Conservation (phyloP, 768 basidiomycete species). For the Fomitopsis serialis region DNA sequence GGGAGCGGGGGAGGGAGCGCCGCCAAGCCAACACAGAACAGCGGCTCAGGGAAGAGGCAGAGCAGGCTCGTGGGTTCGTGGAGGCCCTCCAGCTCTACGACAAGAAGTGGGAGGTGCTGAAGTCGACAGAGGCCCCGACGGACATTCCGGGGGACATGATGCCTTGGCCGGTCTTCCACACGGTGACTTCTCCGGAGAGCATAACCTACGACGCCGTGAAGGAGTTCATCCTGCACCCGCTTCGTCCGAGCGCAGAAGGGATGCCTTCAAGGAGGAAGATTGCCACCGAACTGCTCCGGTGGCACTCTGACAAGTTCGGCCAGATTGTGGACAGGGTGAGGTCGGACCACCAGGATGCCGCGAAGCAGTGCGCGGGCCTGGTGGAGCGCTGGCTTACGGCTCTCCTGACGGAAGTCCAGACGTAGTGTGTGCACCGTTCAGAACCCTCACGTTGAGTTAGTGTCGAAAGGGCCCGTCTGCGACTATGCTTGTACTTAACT, state of each 20-base stretch:
- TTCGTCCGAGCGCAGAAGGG: constrained; percentile 21
- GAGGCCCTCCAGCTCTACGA: constrained; percentile 5
- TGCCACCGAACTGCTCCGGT: constrained; percentile 42
- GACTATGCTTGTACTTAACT: no score
- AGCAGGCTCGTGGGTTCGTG: not conserved
- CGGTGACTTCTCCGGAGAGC: constrained; percentile 19
- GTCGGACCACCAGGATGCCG: not conserved
- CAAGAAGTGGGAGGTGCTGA: constrained; percentile 10
- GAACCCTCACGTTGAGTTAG: not conserved
- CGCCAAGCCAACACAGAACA: constrained; percentile 5
- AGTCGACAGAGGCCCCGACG: constrained; percentile 15
- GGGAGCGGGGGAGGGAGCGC: constrained; percentile 2
- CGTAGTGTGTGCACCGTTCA: not conserved
- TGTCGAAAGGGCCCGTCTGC: no score
- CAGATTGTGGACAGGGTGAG: not conserved
- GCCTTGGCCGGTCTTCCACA: constrained; percentile 39
- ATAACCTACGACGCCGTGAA: constrained; percentile 31
- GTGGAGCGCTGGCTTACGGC: not conserved
- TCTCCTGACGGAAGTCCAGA: not conserved
- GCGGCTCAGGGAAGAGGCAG: not conserved
- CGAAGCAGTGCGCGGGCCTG: not conserved
- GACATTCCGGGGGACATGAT: constrained; percentile 20
- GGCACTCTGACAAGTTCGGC: constrained; percentile 54
- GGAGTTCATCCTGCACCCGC: constrained; percentile 36
- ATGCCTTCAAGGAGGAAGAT: constrained; percentile 32